Conservation (phyloP, 345 rosid species). For the Brassica carinata region DNA sequence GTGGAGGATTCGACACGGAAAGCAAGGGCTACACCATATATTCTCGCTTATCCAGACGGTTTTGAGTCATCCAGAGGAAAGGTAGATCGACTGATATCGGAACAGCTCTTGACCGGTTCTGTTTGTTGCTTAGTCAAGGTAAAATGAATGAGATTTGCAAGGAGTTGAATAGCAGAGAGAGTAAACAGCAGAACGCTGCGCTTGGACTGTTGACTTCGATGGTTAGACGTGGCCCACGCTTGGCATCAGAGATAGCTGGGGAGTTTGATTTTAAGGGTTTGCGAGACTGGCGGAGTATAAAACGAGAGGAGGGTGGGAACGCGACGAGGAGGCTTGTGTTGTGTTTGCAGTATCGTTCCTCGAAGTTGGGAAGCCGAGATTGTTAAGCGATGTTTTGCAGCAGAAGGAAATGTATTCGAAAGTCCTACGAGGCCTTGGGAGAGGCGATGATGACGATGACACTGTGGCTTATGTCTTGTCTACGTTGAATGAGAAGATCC, state of each 20-base stretch:
- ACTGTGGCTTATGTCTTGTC: conserved; percentile 64
- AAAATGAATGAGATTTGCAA: conserved; percentile 61
- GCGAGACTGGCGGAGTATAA: conserved; percentile 59
- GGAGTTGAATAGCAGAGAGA: conserved; percentile 63
- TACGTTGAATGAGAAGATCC: conserved; percentile 62
- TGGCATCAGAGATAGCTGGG: conserved; percentile 83
- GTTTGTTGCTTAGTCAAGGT: conserved; percentile 40
- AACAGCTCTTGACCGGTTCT: conserved; percentile 63
- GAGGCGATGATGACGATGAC: conserved; percentile 73
- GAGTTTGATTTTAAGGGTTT: conserved; percentile 76
- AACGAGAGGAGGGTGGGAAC: conserved; percentile 47
- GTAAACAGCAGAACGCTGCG: conserved; percentile 68
- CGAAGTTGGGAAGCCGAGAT: conserved; percentile 77
- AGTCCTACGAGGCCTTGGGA: conserved; percentile 69
- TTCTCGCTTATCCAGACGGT: conserved; percentile 56
- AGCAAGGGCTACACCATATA: conserved; percentile 53
- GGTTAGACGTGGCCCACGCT: conserved; percentile 68
- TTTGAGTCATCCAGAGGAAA: conserved; percentile 72
- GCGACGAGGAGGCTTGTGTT: conserved; percentile 69
- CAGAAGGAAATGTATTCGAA: conserved; percentile 82
- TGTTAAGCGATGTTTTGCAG: conserved; percentile 75
- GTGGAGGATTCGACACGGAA: conserved; percentile 69
- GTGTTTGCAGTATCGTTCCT: conserved; percentile 83
- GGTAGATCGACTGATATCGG: conserved; percentile 48
- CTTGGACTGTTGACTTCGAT: conserved; percentile 66